Evolutionary conservation across 1,284 basidiomycete genomes (phyloP), one percentile per base, ranked within the genome.

Genomic region (Tetrapyrgos nigripes): DNA sequence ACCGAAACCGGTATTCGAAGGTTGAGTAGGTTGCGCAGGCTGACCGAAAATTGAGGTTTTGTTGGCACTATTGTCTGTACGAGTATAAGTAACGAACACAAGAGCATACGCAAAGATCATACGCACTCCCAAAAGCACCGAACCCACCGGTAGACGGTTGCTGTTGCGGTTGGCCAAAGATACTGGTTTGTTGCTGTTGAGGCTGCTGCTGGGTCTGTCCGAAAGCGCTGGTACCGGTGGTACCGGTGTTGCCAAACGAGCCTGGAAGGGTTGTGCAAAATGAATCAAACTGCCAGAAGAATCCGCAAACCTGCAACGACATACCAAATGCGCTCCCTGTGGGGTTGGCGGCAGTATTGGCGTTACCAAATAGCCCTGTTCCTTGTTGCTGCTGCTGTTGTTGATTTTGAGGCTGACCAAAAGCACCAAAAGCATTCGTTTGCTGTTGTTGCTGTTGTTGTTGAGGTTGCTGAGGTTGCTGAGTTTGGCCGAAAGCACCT

Each of bases 31-130:
- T 48, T 79, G 77, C 44, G 49, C 54, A 10, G 74, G 60, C 37
- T 73, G 73, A 35, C 76, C 70, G 57, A 84, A 82, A 49, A 79
- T 66, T 14, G 74, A 72, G n/a, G 83, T 74, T 56, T 84, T 85
- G 24, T 74, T 63, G n/a, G 75, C 69, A 51, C 72, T 70, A 50
- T 66, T 65, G 19, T 62, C 70, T 55, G 40, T 50, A 65, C 63
- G 51, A 57, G 64, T 2, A 61, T 56, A 73, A 29, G 69, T 62
- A 43, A 49, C 56, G 40, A 33, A 26, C n/a, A 27, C 14, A 35
- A 23, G 9, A 58, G 10, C 47, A 27, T 43, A 50, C 29, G 27
- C 58, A 23, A 58, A 28, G n/a, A 50, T 37, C 28, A 47, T n/a
- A 61, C 51, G 24, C 63, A 59, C 77, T 62, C 59, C 86, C 83